phyloP scores from a whole-genome alignment of 2,329 filamentous ascomycete genomes.

The Seiridium cupressi region DNA sequence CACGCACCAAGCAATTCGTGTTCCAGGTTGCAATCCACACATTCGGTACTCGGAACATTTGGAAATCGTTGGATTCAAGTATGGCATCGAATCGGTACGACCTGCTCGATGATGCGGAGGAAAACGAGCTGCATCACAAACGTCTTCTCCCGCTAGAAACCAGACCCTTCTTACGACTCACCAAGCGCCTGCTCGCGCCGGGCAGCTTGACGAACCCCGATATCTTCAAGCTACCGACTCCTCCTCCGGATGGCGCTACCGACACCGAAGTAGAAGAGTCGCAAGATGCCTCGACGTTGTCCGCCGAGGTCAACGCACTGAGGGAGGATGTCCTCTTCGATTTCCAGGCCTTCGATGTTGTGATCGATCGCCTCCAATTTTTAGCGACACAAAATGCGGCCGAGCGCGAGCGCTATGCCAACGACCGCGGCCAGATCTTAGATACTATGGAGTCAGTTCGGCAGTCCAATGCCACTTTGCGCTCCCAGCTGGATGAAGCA shows the following conservation, averaged over 20 bases:
- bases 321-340: conserved; percentile 84
- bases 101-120: conserved; percentile 71
- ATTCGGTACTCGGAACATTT: background rate
- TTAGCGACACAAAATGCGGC: conserved; percentile 77
- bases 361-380: conserved; percentile 84
- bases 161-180: conserved; percentile 85
- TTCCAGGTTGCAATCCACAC: background rate
- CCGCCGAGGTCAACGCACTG: conserved; percentile 42
- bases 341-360: conserved; percentile 84
- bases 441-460: conserved; percentile 75
- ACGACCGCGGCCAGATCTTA: conserved; percentile 76
- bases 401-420: conserved; percentile 80
- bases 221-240: conserved; percentile 58
- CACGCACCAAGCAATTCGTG: background rate
- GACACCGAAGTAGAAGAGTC: conserved; percentile 28
- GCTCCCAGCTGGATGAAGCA: conserved; percentile 73
- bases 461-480: conserved; percentile 69
- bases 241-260: conserved; percentile 55
- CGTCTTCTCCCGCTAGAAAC: conserved; percentile 89
- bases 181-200: conserved; percentile 72
- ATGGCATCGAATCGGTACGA: conserved; percentile 28
- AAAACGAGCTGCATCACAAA: conserved; percentile 82
- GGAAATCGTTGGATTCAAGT: background rate
- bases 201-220: conserved; percentile 57
- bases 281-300: conserved; percentile 16